Percentiles rank a stretch among this genome's conserved stretches.
Conservation (phyloP, 2,329 filamentous ascomycete species). For the Curvularia sp. region DNA sequence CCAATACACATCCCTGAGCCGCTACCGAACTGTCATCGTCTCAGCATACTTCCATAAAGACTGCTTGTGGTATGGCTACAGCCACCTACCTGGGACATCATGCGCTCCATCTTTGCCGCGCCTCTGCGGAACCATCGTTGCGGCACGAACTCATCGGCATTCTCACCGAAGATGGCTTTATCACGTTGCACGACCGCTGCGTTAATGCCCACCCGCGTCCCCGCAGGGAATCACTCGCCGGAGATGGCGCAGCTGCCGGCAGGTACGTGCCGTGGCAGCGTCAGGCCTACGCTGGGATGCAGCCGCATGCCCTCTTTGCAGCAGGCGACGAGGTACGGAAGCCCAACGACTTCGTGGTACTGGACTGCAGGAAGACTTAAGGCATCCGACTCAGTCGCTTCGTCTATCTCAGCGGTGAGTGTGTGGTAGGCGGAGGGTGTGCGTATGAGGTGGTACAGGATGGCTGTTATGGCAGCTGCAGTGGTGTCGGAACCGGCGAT, state of each 20-base stretch:
- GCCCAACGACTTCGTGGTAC: conserved; percentile 68
- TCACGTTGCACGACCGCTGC: conserved; percentile 76
- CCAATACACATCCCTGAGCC: conserved; percentile 7
- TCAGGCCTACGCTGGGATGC: conserved; percentile 74
- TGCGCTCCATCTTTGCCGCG: conserved; percentile 67
- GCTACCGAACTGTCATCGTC: conserved; percentile 13
- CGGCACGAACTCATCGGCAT: conserved; percentile 70
- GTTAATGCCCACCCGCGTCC: conserved; percentile 75
- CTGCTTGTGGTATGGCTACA: no score
- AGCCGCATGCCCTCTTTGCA: conserved; percentile 79
- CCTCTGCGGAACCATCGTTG: conserved; percentile 67
- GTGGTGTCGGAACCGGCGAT: conserved; percentile 61
- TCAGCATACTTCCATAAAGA: neutral
- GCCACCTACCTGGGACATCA: conserved; percentile 21
- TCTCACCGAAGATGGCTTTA: conserved; percentile 69
- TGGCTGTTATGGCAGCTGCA: conserved; percentile 71
- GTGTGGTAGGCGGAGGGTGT: conserved; percentile 62
- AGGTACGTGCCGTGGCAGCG: conserved; percentile 75
- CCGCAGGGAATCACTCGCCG: conserved; percentile 67
- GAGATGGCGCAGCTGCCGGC: conserved; percentile 67
- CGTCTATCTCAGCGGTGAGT: conserved; percentile 68
- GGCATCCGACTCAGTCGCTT: conserved; percentile 59
- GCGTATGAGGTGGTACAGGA: conserved; percentile 76
- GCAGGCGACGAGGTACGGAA: conserved; percentile 76
- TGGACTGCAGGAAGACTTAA: conserved; percentile 42